Evolutionary conservation across 495 filamentous ascomycete genomes (phyloP).

Genomic region (Aspergillus homomorphus): DNA sequence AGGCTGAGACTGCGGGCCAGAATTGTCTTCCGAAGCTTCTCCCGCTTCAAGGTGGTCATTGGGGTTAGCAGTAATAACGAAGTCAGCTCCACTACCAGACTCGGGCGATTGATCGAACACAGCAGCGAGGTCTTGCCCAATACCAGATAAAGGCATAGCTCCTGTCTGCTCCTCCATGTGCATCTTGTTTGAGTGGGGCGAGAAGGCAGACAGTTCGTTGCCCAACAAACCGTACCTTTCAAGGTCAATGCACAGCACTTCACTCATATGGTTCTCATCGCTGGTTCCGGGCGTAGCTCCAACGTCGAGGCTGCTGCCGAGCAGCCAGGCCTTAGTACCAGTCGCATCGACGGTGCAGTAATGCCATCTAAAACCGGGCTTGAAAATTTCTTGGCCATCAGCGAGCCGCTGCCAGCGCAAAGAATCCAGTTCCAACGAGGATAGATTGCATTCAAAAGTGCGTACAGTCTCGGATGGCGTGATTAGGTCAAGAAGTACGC

Average conservation of each 20-base stretch:
- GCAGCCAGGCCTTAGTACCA: constrained; percentile 91
- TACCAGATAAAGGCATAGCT: constrained; percentile 51
- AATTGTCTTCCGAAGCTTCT: constrained; percentile 43
- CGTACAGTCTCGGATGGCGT: constrained; percentile 84
- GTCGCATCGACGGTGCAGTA: constrained; percentile 93
- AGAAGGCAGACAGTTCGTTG: constrained; percentile 64
- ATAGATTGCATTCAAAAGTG: constrained; percentile 83
- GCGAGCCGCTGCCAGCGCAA: constrained; percentile 91
- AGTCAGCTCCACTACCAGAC: constrained; percentile 76
- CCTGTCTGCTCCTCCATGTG: constrained; percentile 49
- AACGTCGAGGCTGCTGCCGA: constrained; percentile 80
- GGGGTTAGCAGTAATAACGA: constrained; percentile 74
- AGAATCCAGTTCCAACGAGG: constrained; percentile 77
- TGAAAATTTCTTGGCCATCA: constrained; percentile 89
- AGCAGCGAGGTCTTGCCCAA: constrained; percentile 75
- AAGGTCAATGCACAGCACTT: constrained; percentile 88
- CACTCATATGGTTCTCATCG: constrained; percentile 86
- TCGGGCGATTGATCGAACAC: constrained; percentile 84
- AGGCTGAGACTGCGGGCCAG: constrained; percentile 42
- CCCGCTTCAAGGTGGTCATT: constrained; percentile 66
- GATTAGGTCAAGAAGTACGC: constrained; percentile 86
- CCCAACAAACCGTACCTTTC: constrained; percentile 82
- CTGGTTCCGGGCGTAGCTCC: constrained; percentile 47
- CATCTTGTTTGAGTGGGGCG: constrained; percentile 53
- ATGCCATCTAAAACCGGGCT: constrained; percentile 87